A percentile compares a stretch with the other conserved stretches of the same genome.
phyloP scores from a whole-genome alignment of 768 basidiomycete genomes.

The Russula lepida region DNA sequence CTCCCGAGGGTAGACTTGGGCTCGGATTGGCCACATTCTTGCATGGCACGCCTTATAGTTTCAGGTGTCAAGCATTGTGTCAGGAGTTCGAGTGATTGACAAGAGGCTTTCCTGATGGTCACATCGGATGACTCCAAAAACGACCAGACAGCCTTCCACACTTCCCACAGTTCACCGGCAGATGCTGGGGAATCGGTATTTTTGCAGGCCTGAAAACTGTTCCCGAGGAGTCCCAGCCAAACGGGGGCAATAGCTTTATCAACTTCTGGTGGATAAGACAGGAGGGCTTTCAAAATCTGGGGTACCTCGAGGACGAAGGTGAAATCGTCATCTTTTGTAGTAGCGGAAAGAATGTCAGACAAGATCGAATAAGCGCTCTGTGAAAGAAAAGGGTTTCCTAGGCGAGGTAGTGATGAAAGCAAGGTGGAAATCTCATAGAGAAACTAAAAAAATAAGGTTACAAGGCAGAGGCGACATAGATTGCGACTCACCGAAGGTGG shows the following conservation, averaged over 20 bases:
- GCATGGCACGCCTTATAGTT: conserved; percentile 47
- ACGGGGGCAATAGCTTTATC: conserved; percentile 61
- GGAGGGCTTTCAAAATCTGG: conserved; percentile 54
- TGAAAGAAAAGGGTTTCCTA: conserved; percentile 84
- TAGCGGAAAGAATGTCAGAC: conserved; percentile 63
- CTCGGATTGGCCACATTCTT: conserved; percentile 35
- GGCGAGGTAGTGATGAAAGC: conserved; percentile 74
- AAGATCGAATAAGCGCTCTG: conserved; percentile 82
- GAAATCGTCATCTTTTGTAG: conserved; percentile 42
- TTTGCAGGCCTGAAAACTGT: conserved; percentile 59
- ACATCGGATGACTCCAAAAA: conserved; percentile 68
- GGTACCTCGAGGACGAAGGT: conserved; percentile 46
- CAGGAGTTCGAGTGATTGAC: conserved; percentile 53
- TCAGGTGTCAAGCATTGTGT: conserved; percentile 62
- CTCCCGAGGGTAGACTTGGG: conserved; percentile 49
- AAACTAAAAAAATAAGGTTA: conserved; percentile 39
- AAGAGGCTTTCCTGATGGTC: conserved; percentile 52
- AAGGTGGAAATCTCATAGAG: conserved; percentile 60
- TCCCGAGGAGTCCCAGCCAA: conserved; percentile 74
- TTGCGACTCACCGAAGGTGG: conserved; percentile 54
- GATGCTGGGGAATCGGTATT: conserved; percentile 42
- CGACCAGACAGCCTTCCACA: conserved; percentile 69
- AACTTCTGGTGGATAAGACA: conserved; percentile 60
- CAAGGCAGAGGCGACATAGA: neutral
- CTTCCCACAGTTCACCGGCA: conserved; percentile 45